Base-by-base conservation (phyloP, 352 stramenopile species). In the Phytopythium delawarense region DNA sequence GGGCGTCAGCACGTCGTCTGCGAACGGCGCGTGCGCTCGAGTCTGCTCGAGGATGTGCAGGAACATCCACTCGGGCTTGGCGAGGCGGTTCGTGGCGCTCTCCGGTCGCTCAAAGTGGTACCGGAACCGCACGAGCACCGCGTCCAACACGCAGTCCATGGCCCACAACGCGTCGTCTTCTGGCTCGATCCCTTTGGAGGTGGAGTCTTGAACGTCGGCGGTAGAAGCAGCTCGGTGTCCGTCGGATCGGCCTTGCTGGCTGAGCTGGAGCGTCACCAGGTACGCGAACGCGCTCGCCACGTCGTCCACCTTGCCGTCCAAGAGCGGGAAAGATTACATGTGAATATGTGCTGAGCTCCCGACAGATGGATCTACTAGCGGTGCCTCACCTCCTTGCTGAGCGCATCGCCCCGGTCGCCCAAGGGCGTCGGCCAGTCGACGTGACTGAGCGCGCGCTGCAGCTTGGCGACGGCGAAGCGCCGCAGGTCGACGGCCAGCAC, bases 31-130 rank as follows among this genome's bases (percentile, higher is more conserved):
- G 56, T 91, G 78, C 0, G 51, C 61, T n/a, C 68, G 71, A 2
- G 70, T 78, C 63, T 93, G 84, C 25, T 88, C 70, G 28, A 84
- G 66, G 3, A 91, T 67, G 59, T 90, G 66, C 53, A 62, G 83
- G 20, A 93, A 56, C 61, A 77, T 84, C 84, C 84, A 93, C 62
- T 93, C 84, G 0, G 84, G 84, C 69, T 90, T 93, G 3, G 80
- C 72, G 9, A 93, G 45, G 35, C 79, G 78, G 59, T 90, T 93
- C 18, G 80, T 91, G 32, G 76, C 68, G 63, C 84, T 93, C 5
- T 86, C 78, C 2, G 28, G 9, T n/a, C 79, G 72, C 59, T 87
- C 79, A 62, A 93, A 93, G 25, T 93, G 84, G 66, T 81, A 93
- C 15, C 74, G 78, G 56, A 91, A 91, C 25, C 84, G 79, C 61